Conservation (phyloP, 208 protist species). For the Trypanosoma conorhini region DNA sequence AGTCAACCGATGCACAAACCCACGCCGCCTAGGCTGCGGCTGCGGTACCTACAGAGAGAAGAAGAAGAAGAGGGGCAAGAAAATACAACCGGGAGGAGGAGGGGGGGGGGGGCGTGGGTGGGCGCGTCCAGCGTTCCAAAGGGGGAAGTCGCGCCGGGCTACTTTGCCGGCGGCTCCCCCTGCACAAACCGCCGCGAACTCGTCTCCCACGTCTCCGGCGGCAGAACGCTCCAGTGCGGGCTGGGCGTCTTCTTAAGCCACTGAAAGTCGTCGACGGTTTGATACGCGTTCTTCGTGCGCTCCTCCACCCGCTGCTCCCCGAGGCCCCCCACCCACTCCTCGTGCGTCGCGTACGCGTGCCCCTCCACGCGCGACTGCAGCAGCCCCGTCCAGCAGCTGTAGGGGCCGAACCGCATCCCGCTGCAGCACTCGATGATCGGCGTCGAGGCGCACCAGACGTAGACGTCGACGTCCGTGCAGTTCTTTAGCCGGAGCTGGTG, state of each 20-base stretch:
- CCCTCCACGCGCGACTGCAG: slow-evolving; percentile 37
- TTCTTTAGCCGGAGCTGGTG: slow-evolving; percentile 86
- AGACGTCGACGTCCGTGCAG: slow-evolving; percentile 66
- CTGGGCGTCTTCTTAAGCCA: slow-evolving; percentile 80
- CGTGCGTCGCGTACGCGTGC: slow-evolving; percentile 37
- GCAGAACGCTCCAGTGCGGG: slow-evolving; percentile 77
- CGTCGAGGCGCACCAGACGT: slow-evolving; percentile 79
- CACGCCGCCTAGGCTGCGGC: no score
- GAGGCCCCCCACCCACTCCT: slow-evolving; percentile 58
- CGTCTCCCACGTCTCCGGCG: slow-evolving; percentile 32
- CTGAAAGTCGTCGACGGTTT: slow-evolving; percentile 85
- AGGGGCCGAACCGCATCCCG: slow-evolving; percentile 73
- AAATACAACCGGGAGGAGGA: no score
- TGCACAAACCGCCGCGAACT: slow-evolving; percentile 16
- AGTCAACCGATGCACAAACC: no score
- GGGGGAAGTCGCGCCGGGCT: neutral
- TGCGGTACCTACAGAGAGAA: no score
- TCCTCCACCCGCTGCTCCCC: slow-evolving; percentile 52
- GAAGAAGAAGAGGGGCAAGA: no score
- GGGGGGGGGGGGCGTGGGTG: no score
- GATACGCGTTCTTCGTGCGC: slow-evolving; percentile 39
- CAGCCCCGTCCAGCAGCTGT: slow-evolving; percentile 73
- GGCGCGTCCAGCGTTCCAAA: no score
- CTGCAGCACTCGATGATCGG: slow-evolving; percentile 84
- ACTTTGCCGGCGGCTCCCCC: slow-evolving; percentile 7